A percentile compares a stretch with the other conserved stretches of the same genome.
Evolutionary conservation across 23 red algal species (phyloP).

Genomic region (Cyanidioschyzon merolae): DNA sequence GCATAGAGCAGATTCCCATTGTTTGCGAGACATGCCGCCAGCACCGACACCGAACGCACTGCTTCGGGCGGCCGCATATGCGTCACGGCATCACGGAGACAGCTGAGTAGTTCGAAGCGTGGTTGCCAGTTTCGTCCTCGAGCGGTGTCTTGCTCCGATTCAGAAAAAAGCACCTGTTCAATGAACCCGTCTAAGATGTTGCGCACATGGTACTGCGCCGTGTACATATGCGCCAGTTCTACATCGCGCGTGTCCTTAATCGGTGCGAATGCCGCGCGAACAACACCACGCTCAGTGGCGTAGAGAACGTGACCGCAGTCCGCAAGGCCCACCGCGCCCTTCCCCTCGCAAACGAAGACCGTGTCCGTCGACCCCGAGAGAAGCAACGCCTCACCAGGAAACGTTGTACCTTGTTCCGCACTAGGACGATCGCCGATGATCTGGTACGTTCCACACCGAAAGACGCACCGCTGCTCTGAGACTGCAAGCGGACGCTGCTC

Average conservation of each 20-base stretch:
- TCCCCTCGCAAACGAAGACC: background rate
- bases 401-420: background rate
- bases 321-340: background rate
- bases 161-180: background rate
- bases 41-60: background rate
- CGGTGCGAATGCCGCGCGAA: background rate
- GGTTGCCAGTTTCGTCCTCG: background rate
- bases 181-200: conserved; percentile 5
- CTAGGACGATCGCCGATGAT: background rate
- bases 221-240: background rate
- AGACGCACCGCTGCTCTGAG: background rate
- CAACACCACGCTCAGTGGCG: background rate
- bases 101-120: background rate
- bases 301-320: conserved; percentile 6
- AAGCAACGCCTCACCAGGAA: background rate
- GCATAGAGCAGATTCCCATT: background rate
- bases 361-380: conserved; percentile 8
- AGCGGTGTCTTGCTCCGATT: background rate
- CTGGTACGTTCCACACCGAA: conserved; percentile 4
- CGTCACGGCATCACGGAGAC: background rate
- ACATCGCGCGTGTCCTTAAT: background rate
- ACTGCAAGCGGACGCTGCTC: background rate
- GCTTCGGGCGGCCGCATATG: background rate
- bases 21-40: background rate
- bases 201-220: background rate